A percentile compares a stretch with the other conserved stretches of the same genome.
phyloP scores from a whole-genome alignment of 176 grass and related monocot genomes.

The Avena sativa region DNA sequence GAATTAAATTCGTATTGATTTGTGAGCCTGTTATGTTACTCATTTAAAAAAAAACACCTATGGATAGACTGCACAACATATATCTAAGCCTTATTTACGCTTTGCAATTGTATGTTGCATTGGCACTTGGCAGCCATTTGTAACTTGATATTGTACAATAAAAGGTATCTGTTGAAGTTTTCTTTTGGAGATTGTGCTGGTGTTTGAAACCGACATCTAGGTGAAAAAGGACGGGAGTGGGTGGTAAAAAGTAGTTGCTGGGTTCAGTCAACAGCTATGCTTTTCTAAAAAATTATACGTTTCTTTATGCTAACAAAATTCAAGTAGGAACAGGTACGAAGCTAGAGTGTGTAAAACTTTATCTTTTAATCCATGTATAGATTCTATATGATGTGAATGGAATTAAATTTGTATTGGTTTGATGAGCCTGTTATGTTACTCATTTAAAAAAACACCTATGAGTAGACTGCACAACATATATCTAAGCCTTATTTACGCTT shows the following conservation, averaged over 20 bases:
- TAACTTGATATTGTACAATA: conserved; percentile 2
- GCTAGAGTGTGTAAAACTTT: background rate
- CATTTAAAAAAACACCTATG: background rate
- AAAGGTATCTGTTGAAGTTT: background rate
- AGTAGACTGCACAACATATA: background rate
- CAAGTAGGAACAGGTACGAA: background rate
- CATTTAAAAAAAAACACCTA: background rate
- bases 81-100: background rate
- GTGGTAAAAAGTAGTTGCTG: background rate
- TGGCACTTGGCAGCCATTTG: background rate
- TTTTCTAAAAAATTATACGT: background rate
- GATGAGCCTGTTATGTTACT: background rate
- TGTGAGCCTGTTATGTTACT: background rate
- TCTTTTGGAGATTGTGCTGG: background rate
- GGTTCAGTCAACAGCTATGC: background rate
- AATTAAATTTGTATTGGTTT: background rate
- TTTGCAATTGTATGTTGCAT: background rate
- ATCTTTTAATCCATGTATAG: background rate
- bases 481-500: background rate
- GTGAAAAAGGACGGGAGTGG: background rate
- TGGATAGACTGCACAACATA: background rate
- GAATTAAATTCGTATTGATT: background rate
- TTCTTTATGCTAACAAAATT: background rate
- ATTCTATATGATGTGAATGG: background rate
- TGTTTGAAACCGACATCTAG: background rate